Percentiles rank a stretch among this genome's conserved stretches.
Conservation (phyloP, 139 green algal genomes). For the Edaphochlamys debaryana region DNA sequence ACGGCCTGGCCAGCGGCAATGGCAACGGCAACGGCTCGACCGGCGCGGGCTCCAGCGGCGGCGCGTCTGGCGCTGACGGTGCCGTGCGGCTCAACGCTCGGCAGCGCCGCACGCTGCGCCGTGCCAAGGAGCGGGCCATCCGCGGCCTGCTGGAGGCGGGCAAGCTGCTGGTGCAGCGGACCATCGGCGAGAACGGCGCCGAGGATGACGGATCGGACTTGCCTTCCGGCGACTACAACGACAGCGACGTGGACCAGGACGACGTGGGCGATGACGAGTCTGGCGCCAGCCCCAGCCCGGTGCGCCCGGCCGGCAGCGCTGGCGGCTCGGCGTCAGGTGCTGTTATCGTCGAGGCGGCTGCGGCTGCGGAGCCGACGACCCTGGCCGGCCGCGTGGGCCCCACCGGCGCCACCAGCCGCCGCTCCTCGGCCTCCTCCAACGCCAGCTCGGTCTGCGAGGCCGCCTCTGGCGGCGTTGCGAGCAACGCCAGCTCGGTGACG, state of each 20-base stretch:
- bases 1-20: background rate
- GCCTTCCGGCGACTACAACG: background rate
- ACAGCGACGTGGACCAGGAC: constrained; percentile 11
- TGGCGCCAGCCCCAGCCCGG: constrained; percentile 5
- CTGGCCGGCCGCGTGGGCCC: background rate
- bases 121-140: constrained; percentile 65
- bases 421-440: constrained; percentile 6
- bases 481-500: constrained; percentile 9
- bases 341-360: too few species aligned
- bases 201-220: constrained; percentile 4
- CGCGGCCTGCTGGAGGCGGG: constrained; percentile 63
- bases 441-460: constrained; percentile 36
- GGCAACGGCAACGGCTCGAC: constrained; percentile 10
- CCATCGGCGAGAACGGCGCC: background rate
- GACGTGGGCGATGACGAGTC: background rate
- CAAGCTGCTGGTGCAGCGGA: constrained; percentile 45
- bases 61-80: constrained; percentile 16
- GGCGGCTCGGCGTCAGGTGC: background rate
- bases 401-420: background rate
- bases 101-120: constrained; percentile 69
- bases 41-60: background rate
- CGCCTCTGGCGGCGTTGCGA: background rate
- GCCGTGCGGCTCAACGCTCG: constrained; percentile 61
- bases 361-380: background rate
- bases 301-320: background rate